A percentile compares a stretch with the other conserved stretches of the same genome.
Evolutionary conservation across 1,284 basidiomycete genomes (phyloP).

Genomic region (Microbotryum violaceum): DNA sequence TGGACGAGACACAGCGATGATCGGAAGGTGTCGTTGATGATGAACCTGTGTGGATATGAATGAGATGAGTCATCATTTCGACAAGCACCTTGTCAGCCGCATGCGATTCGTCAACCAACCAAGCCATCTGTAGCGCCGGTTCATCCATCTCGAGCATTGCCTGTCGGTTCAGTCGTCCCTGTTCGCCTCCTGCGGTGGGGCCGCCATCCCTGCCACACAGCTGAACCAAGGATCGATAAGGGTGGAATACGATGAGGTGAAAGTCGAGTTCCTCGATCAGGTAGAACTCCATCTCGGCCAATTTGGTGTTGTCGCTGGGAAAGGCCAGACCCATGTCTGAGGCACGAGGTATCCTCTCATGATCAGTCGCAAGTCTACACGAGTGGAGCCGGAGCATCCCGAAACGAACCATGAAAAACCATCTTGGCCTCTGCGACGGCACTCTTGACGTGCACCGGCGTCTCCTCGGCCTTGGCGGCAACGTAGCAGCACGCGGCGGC

Average conservation of each 20-base stretch:
- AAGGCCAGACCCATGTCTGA: slow-evolving; percentile 53
- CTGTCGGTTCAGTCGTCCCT: slow-evolving; percentile 35
- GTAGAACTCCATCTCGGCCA: slow-evolving; percentile 99
- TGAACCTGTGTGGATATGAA: slow-evolving; percentile 55
- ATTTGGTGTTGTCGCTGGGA: slow-evolving; percentile 65
- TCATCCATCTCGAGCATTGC: slow-evolving; percentile 59
- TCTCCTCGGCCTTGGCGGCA: slow-evolving; percentile 93
- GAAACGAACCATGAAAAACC: slow-evolving; percentile 59
- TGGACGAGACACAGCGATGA: slow-evolving; percentile 83
- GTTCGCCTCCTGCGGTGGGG: slow-evolving; percentile 10
- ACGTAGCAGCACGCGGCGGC: slow-evolving; percentile 90
- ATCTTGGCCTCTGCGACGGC: slow-evolving; percentile 74
- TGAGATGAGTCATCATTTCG: not conserved
- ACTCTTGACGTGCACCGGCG: slow-evolving; percentile 86
- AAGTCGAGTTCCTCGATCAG: slow-evolving; percentile 93
- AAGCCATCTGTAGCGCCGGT: slow-evolving; percentile 64
- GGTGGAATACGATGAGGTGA: slow-evolving; percentile 86
- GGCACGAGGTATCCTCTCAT: not conserved
- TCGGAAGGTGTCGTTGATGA: slow-evolving; percentile 92
- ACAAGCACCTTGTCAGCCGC: too few species aligned
- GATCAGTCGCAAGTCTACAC: not conserved
- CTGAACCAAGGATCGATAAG: slow-evolving; percentile 75
- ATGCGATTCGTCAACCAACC: slow-evolving; percentile 39
- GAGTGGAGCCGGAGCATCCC: too few species aligned
- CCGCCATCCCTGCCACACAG: slow-evolving; percentile 53